Evolutionary conservation across 2,329 filamentous ascomycete species (phyloP), one percentile per base, ranked within the genome.

Genomic region (Colletotrichum cordylinicola): DNA sequence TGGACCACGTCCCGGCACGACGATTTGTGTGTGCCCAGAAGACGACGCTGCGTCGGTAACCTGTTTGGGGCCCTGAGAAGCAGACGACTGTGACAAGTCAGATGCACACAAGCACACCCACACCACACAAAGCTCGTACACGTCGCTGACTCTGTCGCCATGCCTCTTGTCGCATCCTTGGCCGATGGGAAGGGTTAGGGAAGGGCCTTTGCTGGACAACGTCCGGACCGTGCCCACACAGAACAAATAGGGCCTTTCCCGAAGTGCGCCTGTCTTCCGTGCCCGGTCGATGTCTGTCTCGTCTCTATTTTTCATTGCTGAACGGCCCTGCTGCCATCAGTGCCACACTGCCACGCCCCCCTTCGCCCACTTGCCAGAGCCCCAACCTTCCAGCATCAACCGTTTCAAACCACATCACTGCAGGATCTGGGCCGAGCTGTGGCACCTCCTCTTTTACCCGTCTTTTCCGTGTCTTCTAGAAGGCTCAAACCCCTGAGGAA

Each of bases 391-490:
- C 43, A 76, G 70, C 74, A 74, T 74, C 74, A 74, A 65, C 74
- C 70, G 74, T 76, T 76, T 76, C 74, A 76, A 68, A 76, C 69
- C 64, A 73, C 70, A 76, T 76, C 74, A 69, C 74, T 60, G 74
- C 74, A 64, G 74, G 65, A 76, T 68, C 70, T 76, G 58, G 65
- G 64, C 74, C 74, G 73, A 75, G 64, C 35, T 67, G 73, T 73
- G 64, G 73, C 56, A 60, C 74, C 74, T 76, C 74, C 70, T 74
- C 74, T 69, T 73, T 68, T 76, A 76, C 65, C 74, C 74, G 70
- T 37, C 64, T 58, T 56, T 76, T 76, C 64, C 64, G 74, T 74
- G 74, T 48, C 70, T 76, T 76, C 74, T 76, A 76, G 74, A 76
- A 76, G 58, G 35, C 64, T 18, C 27, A 73, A 27, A 39, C 58